Percentiles rank a stretch among this genome's conserved stretches.
Conservation (phyloP, 2,329 filamentous ascomycete species). For the Colletotrichum salicis region DNA sequence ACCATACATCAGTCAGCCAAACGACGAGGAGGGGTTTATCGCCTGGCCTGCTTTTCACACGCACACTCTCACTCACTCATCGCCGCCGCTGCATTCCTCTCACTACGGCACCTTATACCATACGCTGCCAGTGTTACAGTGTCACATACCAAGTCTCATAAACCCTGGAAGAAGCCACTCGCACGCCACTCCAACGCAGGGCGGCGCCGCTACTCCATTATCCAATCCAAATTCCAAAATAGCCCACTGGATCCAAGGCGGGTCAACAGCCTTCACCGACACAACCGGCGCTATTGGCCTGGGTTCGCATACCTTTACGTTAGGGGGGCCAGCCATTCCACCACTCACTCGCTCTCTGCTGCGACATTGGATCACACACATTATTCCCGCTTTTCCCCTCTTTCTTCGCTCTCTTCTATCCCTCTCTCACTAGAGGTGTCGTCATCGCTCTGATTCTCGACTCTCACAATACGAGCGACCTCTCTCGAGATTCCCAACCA, state of each 20-base stretch:
- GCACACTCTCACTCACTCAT: not conserved
- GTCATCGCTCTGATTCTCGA: conserved; percentile 31
- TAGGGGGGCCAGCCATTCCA: conserved; percentile 22
- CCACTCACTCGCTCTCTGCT: not conserved
- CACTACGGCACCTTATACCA: not conserved
- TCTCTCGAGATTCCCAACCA: conserved; percentile 11
- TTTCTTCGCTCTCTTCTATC: conserved; percentile 10
- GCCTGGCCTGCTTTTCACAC: not conserved
- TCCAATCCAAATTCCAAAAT: conserved; percentile 19
- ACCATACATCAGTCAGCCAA: conserved; percentile 14
- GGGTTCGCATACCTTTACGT: conserved; percentile 5
- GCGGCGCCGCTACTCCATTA: conserved; percentile 25
- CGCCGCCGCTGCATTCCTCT: not conserved
- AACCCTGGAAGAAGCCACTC: conserved; percentile 21
- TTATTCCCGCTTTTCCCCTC: conserved; percentile 30
- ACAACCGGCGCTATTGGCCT: conserved; percentile 30
- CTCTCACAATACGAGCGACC: conserved; percentile 20
- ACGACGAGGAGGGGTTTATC: not conserved
- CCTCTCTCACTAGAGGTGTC: conserved; percentile 20
- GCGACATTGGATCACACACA: not conserved
- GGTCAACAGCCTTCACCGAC: conserved; percentile 36
- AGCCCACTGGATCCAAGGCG: conserved; percentile 26
- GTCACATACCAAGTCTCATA: conserved; percentile 14
- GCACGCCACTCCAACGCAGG: conserved; percentile 27
- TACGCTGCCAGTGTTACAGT: conserved; percentile 15